These are phyloP conservation scores for Microcyclosporella mali DNA, from an alignment of 2,329 filamentous ascomycete genomes.

Conservation along the genomic window DNA sequence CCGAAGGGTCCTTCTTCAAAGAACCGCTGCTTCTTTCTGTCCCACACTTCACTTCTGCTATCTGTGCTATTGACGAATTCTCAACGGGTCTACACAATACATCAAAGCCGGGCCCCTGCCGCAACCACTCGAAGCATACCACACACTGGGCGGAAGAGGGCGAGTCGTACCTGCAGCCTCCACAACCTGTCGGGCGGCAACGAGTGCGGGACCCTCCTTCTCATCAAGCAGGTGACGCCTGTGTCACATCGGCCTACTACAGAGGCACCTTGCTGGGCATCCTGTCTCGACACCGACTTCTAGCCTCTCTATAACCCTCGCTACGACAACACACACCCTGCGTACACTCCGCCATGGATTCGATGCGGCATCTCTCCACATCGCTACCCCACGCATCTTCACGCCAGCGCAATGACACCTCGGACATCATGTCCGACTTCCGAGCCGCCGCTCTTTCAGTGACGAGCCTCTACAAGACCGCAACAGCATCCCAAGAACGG, in stretches of 20 bases:
- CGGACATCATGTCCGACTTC: constrained; percentile 73
- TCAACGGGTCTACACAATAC: no score
- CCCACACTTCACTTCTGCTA: no score
- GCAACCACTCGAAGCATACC: no score
- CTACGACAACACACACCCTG: constrained; percentile 1
- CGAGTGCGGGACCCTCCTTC: no score
- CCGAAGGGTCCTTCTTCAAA: no score
- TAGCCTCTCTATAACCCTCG: neutral
- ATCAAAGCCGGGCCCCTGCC: no score
- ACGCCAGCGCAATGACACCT: constrained; percentile 24
- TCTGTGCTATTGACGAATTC: no score
- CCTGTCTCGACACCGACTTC: neutral
- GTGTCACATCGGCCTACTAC: neutral
- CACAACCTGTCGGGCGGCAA: no score
- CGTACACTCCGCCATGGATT: constrained; percentile 47
- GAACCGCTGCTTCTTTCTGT: no score
- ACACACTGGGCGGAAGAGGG: no score
- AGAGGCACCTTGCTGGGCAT: constrained; percentile 6
- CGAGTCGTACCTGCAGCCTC: no score
- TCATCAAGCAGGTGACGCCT: no score
- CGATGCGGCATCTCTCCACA: constrained; percentile 58
- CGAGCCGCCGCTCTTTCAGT: constrained; percentile 87
- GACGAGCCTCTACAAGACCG: constrained; percentile 93
- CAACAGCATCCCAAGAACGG: constrained; percentile 68
- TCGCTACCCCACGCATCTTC: constrained; percentile 52